Percentiles rank a stretch among this genome's conserved stretches.
These are phyloP conservation scores for Venturia asperata DNA, from an alignment of 2,329 filamentous ascomycete genomes.

Conservation along the genomic window DNA sequence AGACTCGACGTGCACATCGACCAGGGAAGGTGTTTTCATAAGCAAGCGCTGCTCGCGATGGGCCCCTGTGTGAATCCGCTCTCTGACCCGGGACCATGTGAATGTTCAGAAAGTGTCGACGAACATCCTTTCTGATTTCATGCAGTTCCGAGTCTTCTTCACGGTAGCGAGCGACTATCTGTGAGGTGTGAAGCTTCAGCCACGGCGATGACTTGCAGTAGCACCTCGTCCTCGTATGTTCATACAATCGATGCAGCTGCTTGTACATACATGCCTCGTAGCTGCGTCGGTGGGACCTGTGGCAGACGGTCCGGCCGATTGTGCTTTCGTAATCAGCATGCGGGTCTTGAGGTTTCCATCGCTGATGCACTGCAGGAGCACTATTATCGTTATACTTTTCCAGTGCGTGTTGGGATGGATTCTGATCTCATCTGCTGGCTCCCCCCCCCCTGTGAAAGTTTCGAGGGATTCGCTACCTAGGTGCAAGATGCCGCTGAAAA, in stretches of 20 bases:
- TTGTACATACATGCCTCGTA: neutral
- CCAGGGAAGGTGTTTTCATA: neutral
- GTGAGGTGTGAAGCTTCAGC: neutral
- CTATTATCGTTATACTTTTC: neutral
- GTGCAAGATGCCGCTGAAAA: neutral
- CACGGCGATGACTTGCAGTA: slow-evolving; percentile 3
- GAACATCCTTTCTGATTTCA: neutral
- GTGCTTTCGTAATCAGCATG: neutral
- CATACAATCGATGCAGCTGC: neutral
- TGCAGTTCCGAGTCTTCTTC: too few relatives aligned
- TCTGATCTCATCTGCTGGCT: neutral
- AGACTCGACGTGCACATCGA: neutral
- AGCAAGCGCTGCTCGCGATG: slow-evolving; percentile 3
- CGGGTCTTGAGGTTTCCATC: neutral
- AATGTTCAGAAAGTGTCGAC: neutral
- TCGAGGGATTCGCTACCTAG: neutral
- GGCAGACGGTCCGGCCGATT: neutral
- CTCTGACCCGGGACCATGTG: neutral
- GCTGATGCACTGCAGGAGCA: neutral
- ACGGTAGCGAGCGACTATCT: neutral
- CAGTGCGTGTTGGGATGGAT: neutral
- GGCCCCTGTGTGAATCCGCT: neutral
- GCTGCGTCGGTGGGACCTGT: neutral
- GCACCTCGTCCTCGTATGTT: neutral
- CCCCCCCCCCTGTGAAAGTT: neutral